Base-by-base conservation (phyloP, 2,329 filamentous ascomycete genomes). In the Hypoxylon rubiginosum region DNA sequence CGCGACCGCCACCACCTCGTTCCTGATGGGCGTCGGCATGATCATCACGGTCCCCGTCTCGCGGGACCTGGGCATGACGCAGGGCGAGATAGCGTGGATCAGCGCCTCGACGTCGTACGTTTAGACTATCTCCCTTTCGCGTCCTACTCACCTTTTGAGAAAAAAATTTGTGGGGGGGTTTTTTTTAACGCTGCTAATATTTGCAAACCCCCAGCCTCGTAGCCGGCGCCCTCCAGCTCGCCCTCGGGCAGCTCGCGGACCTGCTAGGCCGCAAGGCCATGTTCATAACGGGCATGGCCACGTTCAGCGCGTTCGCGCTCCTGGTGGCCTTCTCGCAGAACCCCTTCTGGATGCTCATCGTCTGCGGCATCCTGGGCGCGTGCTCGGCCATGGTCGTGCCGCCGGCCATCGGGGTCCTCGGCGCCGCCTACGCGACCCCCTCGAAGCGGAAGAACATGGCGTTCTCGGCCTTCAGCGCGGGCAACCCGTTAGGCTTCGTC, bases 21-120 rank as follows among this genome's bases (percentile, higher is more conserved):
- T 92, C 70, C 79, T 90, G 28, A 81, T 82, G 7, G 90, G 89
- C 11, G 81, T 84, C 4, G 83, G 87, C 4, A 84, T 88, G 2
- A 89, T 91, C 63, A 87, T 90, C 64, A 88, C 88, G 1, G 86
- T 86, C 0, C 86, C 86, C 54, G 88, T 91, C 51, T 88, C 85
- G 1, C 74, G 77, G 13, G 86, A 90, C 65, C 76, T 91, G 58
- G 73, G 81, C 49, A 91, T 92, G 89, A 86, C 84, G 2, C 87
- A 86, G 50, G 86, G 88, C 1, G 83, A 92, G 72, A 86, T 92
- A 24, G 90, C 89, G 0, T 92, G 90, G 89, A 88, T 91, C 65
- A 84, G 83, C 50, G 88, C 88, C 7, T 84, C 88, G n/a, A 82
- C 86, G 41, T 86, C 86, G 79, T 86, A 78, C 50, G 82, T 78